Base-by-base conservation (phyloP, 2,329 filamentous ascomycete genomes). In the Xylariaceae sp. region DNA sequence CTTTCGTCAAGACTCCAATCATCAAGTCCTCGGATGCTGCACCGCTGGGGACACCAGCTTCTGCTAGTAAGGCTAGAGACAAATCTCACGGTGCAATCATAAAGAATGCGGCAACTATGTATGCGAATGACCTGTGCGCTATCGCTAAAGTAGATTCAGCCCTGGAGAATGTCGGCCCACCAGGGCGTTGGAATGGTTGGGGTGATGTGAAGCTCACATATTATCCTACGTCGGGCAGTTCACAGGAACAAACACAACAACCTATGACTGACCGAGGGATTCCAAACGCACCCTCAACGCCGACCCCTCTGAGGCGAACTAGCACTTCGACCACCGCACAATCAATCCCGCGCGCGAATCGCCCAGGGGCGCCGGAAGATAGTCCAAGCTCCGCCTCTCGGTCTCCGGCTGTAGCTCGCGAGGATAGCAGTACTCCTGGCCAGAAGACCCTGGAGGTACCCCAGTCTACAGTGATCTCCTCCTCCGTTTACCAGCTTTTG, bases 71-170 rank as follows among this genome's bases (percentile, higher is more conserved):
- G 74, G 86, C 83, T 47, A 96, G 93, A 73, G 91, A 96, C 12
- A 93, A 89, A 72, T 71, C 77, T 2, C 68, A 74, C 53, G 66
- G 61, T 48, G 65, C 70, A 44, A 73, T 69, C 23, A 65, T 73
- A 23, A 80, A 81, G 65, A 79, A 79, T 53, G 77, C 83, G 20
- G 80, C 80, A 5, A 78, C 82, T 29, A 83, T 89, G 73, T 87
- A 90, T 72, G 89, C 90, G n/a, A 93, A 93, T 63, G 91, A 99
- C 72, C 77, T 99, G 52, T 85, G 89, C 32, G 84, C 88, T 12
- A 79, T 98, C 54, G 87, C 88, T 49, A 87, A 87, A 53, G 80
- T 83, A 20, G 81, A 80, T 63, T 43, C 74, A 62, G 50, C 74
- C 65, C 4, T 4, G 23, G 70, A 74, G 23, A 74, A 52, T 43